phyloP scores from a whole-genome alignment of 345 rosid genomes.

The Populus tremula region DNA sequence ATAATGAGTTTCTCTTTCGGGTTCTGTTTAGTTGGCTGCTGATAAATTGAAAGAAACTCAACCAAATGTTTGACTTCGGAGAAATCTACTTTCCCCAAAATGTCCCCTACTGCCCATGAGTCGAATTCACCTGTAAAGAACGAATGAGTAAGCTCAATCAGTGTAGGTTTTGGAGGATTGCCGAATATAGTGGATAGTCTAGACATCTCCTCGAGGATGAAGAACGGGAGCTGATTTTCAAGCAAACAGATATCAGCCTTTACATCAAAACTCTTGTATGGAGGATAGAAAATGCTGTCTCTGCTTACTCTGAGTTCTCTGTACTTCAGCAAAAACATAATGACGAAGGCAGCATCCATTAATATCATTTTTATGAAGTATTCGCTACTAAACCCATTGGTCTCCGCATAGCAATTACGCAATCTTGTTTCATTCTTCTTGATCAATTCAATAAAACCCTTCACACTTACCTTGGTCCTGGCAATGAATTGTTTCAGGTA shows the following conservation, averaged over 20 bases:
- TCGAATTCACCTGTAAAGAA: too few species aligned
- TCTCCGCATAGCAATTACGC: background rate
- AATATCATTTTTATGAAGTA: constrained; percentile 4
- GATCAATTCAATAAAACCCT: background rate
- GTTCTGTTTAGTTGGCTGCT: background rate
- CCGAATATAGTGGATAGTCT: too few species aligned
- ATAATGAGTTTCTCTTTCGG: too few species aligned
- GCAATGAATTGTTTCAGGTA: background rate
- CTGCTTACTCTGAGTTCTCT: too few species aligned
- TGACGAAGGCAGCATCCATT: constrained; percentile 11
- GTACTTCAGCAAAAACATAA: background rate
- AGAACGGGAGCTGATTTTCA: too few species aligned
- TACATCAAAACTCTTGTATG: too few species aligned
- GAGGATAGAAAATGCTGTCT: too few species aligned
- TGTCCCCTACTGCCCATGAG: background rate
- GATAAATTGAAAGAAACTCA: constrained; percentile 3
- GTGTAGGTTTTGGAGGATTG: background rate
- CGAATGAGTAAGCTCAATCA: background rate
- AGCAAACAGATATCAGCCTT: too few species aligned
- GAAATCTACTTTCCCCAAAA: too few species aligned
- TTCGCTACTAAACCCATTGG: background rate
- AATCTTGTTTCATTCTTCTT: background rate
- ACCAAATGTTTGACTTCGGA: background rate
- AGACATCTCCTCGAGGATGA: background rate
- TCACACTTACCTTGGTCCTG: background rate